Evolutionary conservation across 352 stramenopile species (phyloP).

Genomic region (Phytophthora pinifolia): DNA sequence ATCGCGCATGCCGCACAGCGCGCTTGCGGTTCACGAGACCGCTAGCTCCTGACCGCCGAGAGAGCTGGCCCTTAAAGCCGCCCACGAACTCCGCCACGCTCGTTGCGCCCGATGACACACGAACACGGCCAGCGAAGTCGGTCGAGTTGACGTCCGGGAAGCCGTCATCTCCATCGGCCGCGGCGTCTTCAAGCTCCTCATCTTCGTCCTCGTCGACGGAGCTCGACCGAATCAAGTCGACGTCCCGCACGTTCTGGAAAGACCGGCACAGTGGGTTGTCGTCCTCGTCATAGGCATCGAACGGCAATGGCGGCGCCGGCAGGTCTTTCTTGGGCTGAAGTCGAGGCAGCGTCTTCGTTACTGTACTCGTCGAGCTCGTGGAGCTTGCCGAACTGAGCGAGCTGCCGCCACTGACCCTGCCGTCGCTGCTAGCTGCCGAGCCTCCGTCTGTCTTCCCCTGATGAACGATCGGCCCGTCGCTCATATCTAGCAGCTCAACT

Average conservation of each 20-base stretch:
- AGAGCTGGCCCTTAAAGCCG: constrained; percentile 60
- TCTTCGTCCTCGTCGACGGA: constrained; percentile 23
- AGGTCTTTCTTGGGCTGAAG: constrained; percentile 30
- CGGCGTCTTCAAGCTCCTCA: constrained; percentile 19
- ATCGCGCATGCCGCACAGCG: constrained; percentile 42
- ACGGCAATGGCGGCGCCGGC: constrained; percentile 7
- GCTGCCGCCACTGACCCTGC: constrained; percentile 13
- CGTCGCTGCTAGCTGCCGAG: constrained; percentile 3
- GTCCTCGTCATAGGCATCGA: constrained; percentile 51
- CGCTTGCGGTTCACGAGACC: constrained; percentile 49
- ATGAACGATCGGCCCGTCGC: constrained; percentile 15
- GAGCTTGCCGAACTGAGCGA: constrained; percentile 7
- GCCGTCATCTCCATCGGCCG: constrained; percentile 14
- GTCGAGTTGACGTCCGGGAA: constrained; percentile 22
- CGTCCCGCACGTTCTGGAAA: constrained; percentile 56
- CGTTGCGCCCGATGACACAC: constrained; percentile 40
- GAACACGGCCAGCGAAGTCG: constrained; percentile 35
- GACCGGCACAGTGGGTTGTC: constrained; percentile 46
- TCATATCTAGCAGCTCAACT: constrained; percentile 22
- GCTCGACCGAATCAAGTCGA: constrained; percentile 37
- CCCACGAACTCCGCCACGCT: constrained; percentile 71
- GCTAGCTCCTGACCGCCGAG: constrained; percentile 33
- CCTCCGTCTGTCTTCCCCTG: constrained; percentile 15
- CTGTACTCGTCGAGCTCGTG: not conserved
- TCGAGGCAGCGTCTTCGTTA: constrained; percentile 25